Conservation (phyloP, 1,284 basidiomycete genomes). For the Calocybe gambosa region DNA sequence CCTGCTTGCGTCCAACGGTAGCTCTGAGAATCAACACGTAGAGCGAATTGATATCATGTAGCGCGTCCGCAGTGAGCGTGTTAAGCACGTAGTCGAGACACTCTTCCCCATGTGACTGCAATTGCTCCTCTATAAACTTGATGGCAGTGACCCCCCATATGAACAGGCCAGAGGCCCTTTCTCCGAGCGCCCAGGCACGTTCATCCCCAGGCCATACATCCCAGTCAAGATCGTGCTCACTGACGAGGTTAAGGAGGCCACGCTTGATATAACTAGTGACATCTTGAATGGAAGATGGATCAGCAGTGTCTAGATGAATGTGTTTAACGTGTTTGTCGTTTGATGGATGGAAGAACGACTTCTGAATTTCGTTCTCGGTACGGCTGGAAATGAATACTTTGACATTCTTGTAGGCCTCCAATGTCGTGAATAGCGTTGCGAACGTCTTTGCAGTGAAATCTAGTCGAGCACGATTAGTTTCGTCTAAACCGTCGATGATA, state of each 20-base stretch:
- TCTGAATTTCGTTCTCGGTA: conserved; percentile 13
- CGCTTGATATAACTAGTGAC: conserved; percentile 6
- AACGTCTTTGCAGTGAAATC: conserved; percentile 8
- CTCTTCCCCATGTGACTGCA: conserved; percentile 2
- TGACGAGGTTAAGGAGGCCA: conserved; percentile 6
- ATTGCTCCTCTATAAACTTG: conserved; percentile 4
- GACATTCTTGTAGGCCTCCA: conserved; percentile 4
- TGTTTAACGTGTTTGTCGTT: conserved; percentile 7
- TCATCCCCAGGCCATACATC: conserved; percentile 5
- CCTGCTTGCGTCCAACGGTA: neutral
- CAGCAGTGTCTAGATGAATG: conserved; percentile 10
- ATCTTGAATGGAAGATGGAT: conserved; percentile 11
- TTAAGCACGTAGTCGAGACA: conserved; percentile 3
- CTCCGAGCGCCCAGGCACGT: neutral
- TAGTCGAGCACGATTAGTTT: conserved; percentile 9
- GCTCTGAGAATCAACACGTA: conserved; percentile 9
- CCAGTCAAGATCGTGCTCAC: conserved; percentile 3
- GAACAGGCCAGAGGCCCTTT: conserved; percentile 13
- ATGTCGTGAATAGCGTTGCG: conserved; percentile 3
- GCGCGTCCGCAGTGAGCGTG: conserved; percentile 4
- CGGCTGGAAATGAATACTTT: conserved; percentile 14
- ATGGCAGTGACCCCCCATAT: conserved; percentile 12
- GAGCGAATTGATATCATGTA: conserved; percentile 9
- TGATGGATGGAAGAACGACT: conserved; percentile 3
- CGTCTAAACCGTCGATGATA: conserved; percentile 14